These are phyloP conservation scores for Magnaporthiopsis incrustans DNA, from an alignment of 2,329 filamentous ascomycete genomes.

Conservation along the genomic window DNA sequence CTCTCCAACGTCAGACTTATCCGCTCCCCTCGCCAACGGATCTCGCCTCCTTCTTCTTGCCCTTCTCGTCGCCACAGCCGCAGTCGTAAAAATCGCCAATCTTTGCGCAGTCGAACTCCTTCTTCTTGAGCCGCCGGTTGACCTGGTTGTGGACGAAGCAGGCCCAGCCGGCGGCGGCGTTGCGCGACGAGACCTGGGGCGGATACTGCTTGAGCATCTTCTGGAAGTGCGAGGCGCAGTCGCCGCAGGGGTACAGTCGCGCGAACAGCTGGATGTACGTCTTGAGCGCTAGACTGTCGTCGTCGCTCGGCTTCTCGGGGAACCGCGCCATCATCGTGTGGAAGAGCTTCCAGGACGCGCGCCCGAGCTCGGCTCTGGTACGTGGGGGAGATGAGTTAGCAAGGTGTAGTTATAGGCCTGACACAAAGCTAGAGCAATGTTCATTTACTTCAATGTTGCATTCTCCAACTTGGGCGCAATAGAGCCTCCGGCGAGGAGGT, in stretches of 20 bases:
- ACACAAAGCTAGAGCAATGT: not conserved
- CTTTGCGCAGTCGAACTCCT: conserved; percentile 55
- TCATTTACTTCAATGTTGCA: conserved; percentile 64
- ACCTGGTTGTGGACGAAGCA: conserved; percentile 62
- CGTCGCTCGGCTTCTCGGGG: conserved; percentile 54
- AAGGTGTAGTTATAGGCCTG: not conserved
- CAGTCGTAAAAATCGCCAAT: conserved; percentile 67
- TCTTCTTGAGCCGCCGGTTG: conserved; percentile 55
- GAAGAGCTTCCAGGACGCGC: conserved; percentile 61
- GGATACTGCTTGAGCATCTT: conserved; percentile 53
- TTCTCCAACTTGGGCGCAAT: conserved; percentile 80
- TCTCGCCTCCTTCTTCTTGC: conserved; percentile 27
- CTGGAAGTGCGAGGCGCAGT: conserved; percentile 62
- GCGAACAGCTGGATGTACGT: conserved; percentile 60
- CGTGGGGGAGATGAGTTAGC: not conserved
- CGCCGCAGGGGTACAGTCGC: conserved; percentile 62
- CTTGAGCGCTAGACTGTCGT: conserved; percentile 55
- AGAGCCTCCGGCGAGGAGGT: conserved; percentile 55
- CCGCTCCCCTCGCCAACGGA: conserved; percentile 12
- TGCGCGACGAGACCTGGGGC: conserved; percentile 56
- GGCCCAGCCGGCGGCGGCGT: conserved; percentile 58
- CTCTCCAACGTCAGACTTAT: not conserved
- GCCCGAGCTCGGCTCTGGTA: conserved; percentile 53
- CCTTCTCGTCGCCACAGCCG: conserved; percentile 58
- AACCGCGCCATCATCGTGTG: conserved; percentile 66